Base-by-base conservation (phyloP, 306 rosid species). In the Lathyrus tuberosus region DNA sequence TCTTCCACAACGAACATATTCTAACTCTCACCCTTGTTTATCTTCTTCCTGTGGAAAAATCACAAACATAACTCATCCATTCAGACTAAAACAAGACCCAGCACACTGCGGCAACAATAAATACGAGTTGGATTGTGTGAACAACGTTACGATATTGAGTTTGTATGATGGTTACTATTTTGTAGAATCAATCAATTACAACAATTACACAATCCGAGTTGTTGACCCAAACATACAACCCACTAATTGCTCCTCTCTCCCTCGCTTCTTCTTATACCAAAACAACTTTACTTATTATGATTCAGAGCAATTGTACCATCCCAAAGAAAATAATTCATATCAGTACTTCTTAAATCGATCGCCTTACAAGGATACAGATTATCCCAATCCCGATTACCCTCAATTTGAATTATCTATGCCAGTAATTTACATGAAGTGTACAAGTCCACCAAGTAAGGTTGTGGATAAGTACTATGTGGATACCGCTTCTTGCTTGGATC, bases 1-100 rank as follows among this genome's bases (percentile, higher is more conserved):
- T 11, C 37, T 24, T 12, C 61, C 16, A 24, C 64, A 12, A 3
- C 6, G 11, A 54, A 12, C 37, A 11, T 12, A 54, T 24, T 1
- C 61, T 8, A 12, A 54, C 1, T 13, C 37, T 14, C 28, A 17
- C 0, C 12, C 48, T 16, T 62, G 67, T 8, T 13, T 31, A 1
- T 35, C 40, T 64, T 84, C 80, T 48, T 67, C 76, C 0, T 79
- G 82, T 8, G 78, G 84, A 9, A 67, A 61, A 35, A 20, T 71
- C 46, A 5, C 10, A 2, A 70, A 70, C 80, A 83, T 83, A 65
- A 65, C 46, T 0, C 3, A 33, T 35, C 87, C 84, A 0, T 83
- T 80, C 5, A 56, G 74, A 10, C 13, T 76, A 0, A 54, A 4
- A 11, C 10, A 10, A 0, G 80, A 77, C 16, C 71, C 82, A 3